A percentile compares a stretch with the other conserved stretches of the same genome.
Evolutionary conservation across 257 asterid genomes (phyloP).

Genomic region (Ajuga chamaepitys): DNA sequence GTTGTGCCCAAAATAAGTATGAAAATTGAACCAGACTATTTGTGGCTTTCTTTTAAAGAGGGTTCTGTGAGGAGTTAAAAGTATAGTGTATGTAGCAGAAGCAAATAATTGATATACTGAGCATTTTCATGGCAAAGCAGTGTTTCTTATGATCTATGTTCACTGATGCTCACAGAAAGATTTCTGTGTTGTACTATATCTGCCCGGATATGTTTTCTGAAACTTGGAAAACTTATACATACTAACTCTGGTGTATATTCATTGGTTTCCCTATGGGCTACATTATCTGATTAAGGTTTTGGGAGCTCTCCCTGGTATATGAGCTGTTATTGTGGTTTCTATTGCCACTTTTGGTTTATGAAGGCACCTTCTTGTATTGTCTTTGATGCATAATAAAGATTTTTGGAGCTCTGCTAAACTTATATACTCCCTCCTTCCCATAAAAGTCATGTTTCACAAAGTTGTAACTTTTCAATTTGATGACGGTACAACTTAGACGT

Average conservation of each 20-base stretch:
- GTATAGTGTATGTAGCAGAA: background rate
- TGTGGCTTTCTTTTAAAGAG: too few relatives aligned
- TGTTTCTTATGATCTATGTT: background rate
- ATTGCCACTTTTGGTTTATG: background rate
- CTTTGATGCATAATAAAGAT: background rate
- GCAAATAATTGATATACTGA: too few relatives aligned
- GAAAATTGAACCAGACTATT: background rate
- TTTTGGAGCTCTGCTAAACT: background rate
- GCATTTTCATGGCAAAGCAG: too few relatives aligned
- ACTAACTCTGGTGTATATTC: background rate
- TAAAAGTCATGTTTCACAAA: too few relatives aligned
- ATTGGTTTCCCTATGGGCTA: background rate
- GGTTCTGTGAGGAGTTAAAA: background rate
- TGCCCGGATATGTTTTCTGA: background rate
- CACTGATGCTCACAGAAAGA: too few relatives aligned
- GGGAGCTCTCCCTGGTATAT: background rate
- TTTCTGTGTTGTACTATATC: background rate
- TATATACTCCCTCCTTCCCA: too few relatives aligned
- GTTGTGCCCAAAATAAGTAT: background rate
- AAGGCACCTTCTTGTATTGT: background rate
- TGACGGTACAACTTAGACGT: too few relatives aligned
- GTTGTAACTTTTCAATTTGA: too few relatives aligned
- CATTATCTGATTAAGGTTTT: background rate
- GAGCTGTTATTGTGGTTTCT: background rate
- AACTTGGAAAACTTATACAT: background rate